A percentile compares a stretch with the other conserved stretches of the same genome.
These are phyloP conservation scores for Pseudoturritis turrita DNA, from an alignment of 345 rosid genomes.

Conservation along the genomic window DNA sequence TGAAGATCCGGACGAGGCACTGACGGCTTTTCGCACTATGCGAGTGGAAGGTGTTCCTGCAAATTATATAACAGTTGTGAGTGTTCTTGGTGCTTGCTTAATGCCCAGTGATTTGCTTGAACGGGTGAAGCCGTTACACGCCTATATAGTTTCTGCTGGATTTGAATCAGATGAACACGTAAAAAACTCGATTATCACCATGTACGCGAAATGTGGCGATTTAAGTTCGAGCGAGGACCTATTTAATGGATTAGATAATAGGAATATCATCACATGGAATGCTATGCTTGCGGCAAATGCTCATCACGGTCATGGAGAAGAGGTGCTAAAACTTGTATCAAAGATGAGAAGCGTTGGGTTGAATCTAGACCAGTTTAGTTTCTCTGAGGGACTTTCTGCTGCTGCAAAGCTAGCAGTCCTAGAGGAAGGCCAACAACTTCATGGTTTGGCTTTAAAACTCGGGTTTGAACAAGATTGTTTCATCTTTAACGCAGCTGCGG, in stretches of 20 bases:
- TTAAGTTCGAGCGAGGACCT: constrained; percentile 47
- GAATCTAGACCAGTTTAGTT: constrained; percentile 66
- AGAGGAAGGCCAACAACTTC: constrained; percentile 90
- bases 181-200: constrained; percentile 67
- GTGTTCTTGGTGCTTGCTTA: constrained; percentile 65
- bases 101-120: constrained; percentile 41
- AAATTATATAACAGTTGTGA: constrained; percentile 59
- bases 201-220: constrained; percentile 85
- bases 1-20: constrained; percentile 42
- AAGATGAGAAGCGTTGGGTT: constrained; percentile 51
- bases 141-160: constrained; percentile 49
- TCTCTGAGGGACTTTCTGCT: constrained; percentile 75
- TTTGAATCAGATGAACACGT: constrained; percentile 52
- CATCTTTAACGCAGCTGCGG: constrained; percentile 65
- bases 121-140: constrained; percentile 61
- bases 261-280: constrained; percentile 68
- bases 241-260: constrained; percentile 41
- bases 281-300: constrained; percentile 72
- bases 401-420: constrained; percentile 67
- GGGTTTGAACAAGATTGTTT: constrained; percentile 56
- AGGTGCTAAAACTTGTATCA: constrained; percentile 56
- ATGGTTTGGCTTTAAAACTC: constrained; percentile 55
- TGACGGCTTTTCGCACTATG: constrained; percentile 53
- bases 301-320: constrained; percentile 58
- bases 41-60: constrained; percentile 46